A percentile compares a stretch with the other conserved stretches of the same genome.
phyloP scores from a whole-genome alignment of 345 rosid genomes.

The Eucalyptus rudis region DNA sequence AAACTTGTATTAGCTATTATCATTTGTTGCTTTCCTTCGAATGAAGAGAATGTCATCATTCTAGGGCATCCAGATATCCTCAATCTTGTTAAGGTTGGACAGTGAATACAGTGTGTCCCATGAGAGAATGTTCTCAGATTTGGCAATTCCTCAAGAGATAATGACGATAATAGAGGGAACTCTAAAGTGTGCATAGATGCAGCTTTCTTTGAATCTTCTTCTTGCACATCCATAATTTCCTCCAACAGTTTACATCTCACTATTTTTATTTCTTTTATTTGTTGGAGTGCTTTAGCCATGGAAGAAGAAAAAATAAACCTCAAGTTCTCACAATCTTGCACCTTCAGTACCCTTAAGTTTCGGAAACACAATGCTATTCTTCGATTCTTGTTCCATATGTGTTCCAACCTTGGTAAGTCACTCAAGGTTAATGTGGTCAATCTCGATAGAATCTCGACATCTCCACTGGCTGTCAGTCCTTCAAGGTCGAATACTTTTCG shows the following conservation, averaged over 20 bases:
- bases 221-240: background rate
- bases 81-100: background rate
- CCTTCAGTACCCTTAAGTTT: background rate
- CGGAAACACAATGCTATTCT: accelerated
- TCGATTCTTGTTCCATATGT: background rate
- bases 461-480: accelerated
- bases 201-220: background rate
- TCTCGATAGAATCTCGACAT: accelerated
- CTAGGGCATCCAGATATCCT: background rate
- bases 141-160: background rate
- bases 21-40: accelerated
- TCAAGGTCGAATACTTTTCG: too few species aligned
- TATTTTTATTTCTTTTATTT: background rate
- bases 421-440: background rate
- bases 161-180: background rate
- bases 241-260: background rate
- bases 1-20: accelerated
- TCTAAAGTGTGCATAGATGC: background rate
- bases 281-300: background rate
- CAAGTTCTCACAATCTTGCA: background rate
- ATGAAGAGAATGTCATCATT: background rate
- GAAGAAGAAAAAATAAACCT: background rate
- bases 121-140: background rate
- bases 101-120: background rate
- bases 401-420: background rate